Base-by-base conservation (phyloP, 2,329 filamentous ascomycete genomes). In the Botrytis hyacinthi region DNA sequence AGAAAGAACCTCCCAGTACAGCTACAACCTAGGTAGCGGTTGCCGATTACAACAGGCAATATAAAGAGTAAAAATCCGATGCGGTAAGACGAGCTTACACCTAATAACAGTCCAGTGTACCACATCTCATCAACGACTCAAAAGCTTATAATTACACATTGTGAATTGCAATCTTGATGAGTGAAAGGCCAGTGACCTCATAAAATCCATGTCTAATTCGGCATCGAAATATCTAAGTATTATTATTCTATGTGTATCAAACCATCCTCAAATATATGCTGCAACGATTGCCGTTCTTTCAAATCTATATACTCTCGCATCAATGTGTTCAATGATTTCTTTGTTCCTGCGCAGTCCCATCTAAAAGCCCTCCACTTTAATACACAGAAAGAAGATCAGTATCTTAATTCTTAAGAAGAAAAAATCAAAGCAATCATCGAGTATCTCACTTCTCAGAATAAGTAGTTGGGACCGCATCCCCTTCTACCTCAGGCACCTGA, bases 391-490 rank as follows among this genome's bases (percentile, higher is more conserved):
- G 57, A 46, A 60, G 48, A 72, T 72, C 71, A 72, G 71, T 44
- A 48, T 59, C 37, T 67, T n/a, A 48, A 29, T 37, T 48, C 44
- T 32, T 40, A 6, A 18, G n/a, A 32, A 20, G 14, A 16, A 37
- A 68, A 60, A 12, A 22, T 72, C 51, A 72, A 60, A 32, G 62
- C 29, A 18, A 48, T 69, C 66, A 69, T 57, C 37, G 48, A 69
- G 66, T 42, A 37, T 57, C 59, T 72, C 71, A 72, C 62, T 72
- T 69, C 62, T 72, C 62, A 51, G 71, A 69, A 68, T 68, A 48
- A 26, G 62, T 69, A 61, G 51, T 18, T 40, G 71, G 48, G 37
- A 10, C 20, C 29, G 62, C 29, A 60, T 59, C 63, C 26, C 61
- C 42, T 29, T 72, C 71, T 40, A 26, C 18, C 8, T 69, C 63